Evolutionary conservation across 139 green algal genomes (phyloP).

Genomic region (Yamagishiella unicocca): DNA sequence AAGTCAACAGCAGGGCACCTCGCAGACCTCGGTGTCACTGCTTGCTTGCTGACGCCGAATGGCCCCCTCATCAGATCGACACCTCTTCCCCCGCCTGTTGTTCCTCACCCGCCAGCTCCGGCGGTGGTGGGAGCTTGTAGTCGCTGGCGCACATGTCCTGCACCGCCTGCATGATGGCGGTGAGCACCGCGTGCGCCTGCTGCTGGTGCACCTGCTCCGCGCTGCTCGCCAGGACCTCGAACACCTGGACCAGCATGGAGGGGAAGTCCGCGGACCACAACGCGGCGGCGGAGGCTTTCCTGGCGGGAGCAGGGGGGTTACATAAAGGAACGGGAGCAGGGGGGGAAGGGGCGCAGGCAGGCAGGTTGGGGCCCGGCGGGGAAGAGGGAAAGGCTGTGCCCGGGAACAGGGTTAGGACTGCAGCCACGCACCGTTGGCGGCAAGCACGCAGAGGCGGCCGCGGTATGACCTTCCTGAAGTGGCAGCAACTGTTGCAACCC

Average conservation of each 20-base stretch:
- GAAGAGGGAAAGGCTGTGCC: background rate
- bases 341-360: background rate
- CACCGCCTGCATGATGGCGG: background rate
- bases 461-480: too few species aligned
- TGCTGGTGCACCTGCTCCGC: slow-evolving; percentile 10
- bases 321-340: too few species aligned
- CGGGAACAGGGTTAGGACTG: background rate
- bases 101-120: background rate
- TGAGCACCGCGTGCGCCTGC: background rate
- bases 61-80: too few species aligned
- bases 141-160: slow-evolving; percentile 10
- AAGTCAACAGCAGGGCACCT: too few species aligned
- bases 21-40: too few species aligned
- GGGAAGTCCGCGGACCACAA: background rate
- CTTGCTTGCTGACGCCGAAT: too few species aligned
- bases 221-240: slow-evolving; percentile 17
- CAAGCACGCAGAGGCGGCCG: too few species aligned
- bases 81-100: too few species aligned
- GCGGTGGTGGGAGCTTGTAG: slow-evolving; percentile 1
- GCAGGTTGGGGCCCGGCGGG: background rate
- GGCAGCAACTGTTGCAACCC: too few species aligned
- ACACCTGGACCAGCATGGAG: background rate
- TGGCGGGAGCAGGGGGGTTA: too few species aligned
- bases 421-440: too few species aligned
- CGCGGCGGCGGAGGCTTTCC: background rate